Percentiles rank a stretch among this genome's conserved stretches.
phyloP scores from a whole-genome alignment of 331 rosid genomes.

The Quercus lobata region DNA sequence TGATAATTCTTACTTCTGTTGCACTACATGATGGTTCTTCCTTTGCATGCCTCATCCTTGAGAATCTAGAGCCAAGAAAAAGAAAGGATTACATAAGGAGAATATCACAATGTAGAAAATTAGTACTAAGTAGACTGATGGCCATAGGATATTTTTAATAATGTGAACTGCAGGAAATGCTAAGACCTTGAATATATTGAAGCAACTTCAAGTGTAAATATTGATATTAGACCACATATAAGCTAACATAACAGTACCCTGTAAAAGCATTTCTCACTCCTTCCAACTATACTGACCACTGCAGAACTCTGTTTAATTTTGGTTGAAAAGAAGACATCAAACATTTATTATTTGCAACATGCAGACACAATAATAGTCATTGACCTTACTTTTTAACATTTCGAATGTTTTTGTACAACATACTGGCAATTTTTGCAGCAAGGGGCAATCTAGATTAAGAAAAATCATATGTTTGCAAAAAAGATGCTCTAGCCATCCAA shows the following conservation, averaged over 20 bases:
- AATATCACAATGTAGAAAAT: neutral
- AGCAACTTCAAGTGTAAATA: neutral
- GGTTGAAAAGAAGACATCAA: neutral
- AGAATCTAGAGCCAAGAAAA: conserved; percentile 9
- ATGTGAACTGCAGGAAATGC: neutral
- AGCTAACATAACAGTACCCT: conserved; percentile 2
- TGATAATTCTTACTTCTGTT: conserved; percentile 31
- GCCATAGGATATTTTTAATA: conserved; percentile 3
- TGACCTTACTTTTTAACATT: neutral
- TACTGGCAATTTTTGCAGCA: neutral
- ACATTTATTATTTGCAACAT: neutral
- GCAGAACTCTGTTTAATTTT: neutral
- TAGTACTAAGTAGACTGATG: conserved; percentile 6
- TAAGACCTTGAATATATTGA: conserved; percentile 6
- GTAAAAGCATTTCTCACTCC: conserved; percentile 1
- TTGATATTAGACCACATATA: conserved; percentile 10
- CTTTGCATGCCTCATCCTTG: conserved; percentile 34
- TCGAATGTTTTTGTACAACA: neutral
- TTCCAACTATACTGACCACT: neutral
- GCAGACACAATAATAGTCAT: neutral
- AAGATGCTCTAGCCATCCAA: neutral
- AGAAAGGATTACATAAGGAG: conserved; percentile 12
- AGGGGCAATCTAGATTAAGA: neutral
- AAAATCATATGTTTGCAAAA: neutral
- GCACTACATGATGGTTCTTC: conserved; percentile 35